Conservation (phyloP, 192 early-diverging fungal genomes). For the Backusella luteola region DNA sequence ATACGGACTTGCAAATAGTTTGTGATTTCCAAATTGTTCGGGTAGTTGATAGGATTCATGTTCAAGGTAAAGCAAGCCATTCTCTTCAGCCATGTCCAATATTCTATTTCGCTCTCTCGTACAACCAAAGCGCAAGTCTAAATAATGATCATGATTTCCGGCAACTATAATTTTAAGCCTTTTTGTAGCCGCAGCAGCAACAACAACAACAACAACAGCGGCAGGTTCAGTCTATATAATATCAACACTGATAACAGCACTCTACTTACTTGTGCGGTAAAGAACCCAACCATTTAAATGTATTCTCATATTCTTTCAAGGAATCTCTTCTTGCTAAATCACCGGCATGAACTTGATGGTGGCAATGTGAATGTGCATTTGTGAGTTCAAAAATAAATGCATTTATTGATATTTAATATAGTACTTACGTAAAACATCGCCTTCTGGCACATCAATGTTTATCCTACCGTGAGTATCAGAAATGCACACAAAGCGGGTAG, state of each 20-base stretch:
- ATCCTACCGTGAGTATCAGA: slow-evolving; percentile 34
- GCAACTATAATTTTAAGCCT: slow-evolving; percentile 32
- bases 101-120: slow-evolving; percentile 1
- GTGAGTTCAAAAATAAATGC: too few species aligned
- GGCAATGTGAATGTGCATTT: background rate
- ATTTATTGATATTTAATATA: background rate
- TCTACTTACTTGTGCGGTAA: slow-evolving; percentile 36
- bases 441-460: slow-evolving; percentile 27
- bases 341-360: slow-evolving; percentile 32
- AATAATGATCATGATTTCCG: slow-evolving; percentile 34
- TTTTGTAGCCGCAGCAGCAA: background rate
- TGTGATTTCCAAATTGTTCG: slow-evolving; percentile 4
- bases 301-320: slow-evolving; percentile 9
- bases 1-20: slow-evolving; percentile 29
- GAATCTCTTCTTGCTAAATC: slow-evolving; percentile 25
- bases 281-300: slow-evolving; percentile 25
- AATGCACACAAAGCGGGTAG: slow-evolving; percentile 36
- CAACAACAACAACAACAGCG: background rate
- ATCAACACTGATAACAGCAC: background rate
- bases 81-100: slow-evolving; percentile 11
- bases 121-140: slow-evolving; percentile 19
- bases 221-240: too few species aligned
- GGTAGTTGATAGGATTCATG: slow-evolving; percentile 28
- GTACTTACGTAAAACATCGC: slow-evolving; percentile 34
- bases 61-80: slow-evolving; percentile 31